Conservation (phyloP, 805 yeast species). For the Sugiyamaella valdiviana region DNA sequence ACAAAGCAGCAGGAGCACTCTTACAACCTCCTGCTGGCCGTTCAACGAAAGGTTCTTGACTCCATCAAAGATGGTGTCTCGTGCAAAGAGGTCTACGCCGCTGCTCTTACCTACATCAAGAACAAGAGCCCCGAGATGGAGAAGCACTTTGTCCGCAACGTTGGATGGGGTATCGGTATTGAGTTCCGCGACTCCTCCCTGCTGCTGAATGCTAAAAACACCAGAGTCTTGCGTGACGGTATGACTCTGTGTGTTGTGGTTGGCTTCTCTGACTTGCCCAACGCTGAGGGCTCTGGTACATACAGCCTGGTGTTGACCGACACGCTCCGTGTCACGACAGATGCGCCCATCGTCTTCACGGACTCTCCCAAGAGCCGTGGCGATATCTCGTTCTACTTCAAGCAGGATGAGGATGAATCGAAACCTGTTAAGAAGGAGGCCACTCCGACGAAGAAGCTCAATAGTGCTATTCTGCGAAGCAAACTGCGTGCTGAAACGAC, state of each 20-base stretch:
- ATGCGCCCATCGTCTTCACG: slow-evolving; percentile 61
- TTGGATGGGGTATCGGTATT: slow-evolving; percentile 85
- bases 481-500: slow-evolving; percentile 56
- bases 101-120: slow-evolving; percentile 54
- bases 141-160: slow-evolving; percentile 61
- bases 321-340: slow-evolving; percentile 63
- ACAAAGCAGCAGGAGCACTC: slow-evolving; percentile 68
- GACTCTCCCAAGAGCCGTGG: slow-evolving; percentile 63
- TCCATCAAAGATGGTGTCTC: slow-evolving; percentile 60
- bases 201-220: slow-evolving; percentile 66
- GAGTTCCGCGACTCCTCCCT: slow-evolving; percentile 80
- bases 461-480: slow-evolving; percentile 61
- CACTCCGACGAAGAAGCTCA: slow-evolving; percentile 35
- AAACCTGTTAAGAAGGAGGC: slow-evolving; percentile 26
- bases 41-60: slow-evolving; percentile 61
- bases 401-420: slow-evolving; percentile 50
- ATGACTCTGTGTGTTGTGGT: slow-evolving; percentile 68
- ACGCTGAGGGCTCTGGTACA: slow-evolving; percentile 40
- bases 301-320: slow-evolving; percentile 76
- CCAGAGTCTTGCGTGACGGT: slow-evolving; percentile 60
- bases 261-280: slow-evolving; percentile 63
- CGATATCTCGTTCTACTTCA: slow-evolving; percentile 79
- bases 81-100: slow-evolving; percentile 61
- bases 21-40: slow-evolving; percentile 65
- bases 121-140: slow-evolving; percentile 61